Evolutionary conservation across 257 asterid genomes (phyloP).

Genomic region (Craterostigma plantagineum): DNA sequence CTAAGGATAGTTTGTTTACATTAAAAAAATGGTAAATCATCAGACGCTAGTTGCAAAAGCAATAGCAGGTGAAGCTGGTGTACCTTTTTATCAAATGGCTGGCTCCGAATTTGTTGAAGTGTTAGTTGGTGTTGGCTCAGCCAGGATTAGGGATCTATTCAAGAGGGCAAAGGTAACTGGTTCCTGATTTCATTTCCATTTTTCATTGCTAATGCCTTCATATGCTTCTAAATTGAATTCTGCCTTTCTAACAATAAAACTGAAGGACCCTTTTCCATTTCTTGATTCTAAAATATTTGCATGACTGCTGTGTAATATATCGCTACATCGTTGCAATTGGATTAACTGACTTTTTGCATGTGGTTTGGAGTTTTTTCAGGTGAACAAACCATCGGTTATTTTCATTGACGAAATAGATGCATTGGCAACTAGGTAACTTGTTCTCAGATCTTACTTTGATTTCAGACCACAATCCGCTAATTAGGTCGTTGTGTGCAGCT

Average conservation of each 20-base stretch:
- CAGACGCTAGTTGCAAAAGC: conserved; percentile 98
- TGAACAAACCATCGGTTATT: conserved; percentile 88
- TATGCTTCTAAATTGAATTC: not conserved
- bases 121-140: conserved; percentile 97
- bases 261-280: not conserved
- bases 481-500: too few relatives aligned
- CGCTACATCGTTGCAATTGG: too few relatives aligned
- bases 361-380: conserved; percentile 24
- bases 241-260: conserved; percentile 4
- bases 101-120: conserved; percentile 98
- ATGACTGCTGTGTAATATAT: too few relatives aligned
- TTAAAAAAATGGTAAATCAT: conserved; percentile 9
- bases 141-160: conserved; percentile 93
- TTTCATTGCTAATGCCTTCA: not conserved
- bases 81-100: conserved; percentile 99
- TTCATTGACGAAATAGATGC: conserved; percentile 99
- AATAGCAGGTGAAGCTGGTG: conserved; percentile 99
- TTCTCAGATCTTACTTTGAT: not conserved
- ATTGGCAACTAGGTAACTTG: conserved; percentile 72
- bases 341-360: too few relatives aligned
- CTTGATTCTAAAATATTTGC: too few relatives aligned
- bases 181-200: too few relatives aligned
- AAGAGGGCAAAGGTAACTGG: conserved; percentile 85
- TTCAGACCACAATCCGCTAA: not conserved
- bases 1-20: not conserved